A percentile compares a stretch with the other conserved stretches of the same genome.
Evolutionary conservation across 257 asterid species (phyloP).

Genomic region (Nicotiana obtusifolia): DNA sequence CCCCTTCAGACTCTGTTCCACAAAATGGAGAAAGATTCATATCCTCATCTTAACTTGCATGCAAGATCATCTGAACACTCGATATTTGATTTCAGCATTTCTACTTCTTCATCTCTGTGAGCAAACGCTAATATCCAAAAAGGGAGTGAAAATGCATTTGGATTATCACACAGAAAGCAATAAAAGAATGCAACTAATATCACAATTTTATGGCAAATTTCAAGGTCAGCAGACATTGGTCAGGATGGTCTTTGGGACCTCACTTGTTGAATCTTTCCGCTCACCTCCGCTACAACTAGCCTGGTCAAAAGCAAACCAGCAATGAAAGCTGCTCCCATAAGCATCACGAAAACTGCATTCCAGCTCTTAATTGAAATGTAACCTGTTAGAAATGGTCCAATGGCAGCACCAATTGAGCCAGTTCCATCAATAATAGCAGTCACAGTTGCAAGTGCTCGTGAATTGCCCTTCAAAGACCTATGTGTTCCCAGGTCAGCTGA

Average conservation of each 20-base stretch:
- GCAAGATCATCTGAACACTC: background rate
- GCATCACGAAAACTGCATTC: conserved; percentile 82
- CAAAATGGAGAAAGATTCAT: background rate
- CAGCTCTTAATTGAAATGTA: conserved; percentile 81
- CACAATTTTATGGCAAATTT: conserved; percentile 20
- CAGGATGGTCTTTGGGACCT: conserved; percentile 22
- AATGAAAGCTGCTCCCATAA: conserved; percentile 78
- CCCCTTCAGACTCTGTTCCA: background rate
- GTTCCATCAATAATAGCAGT: conserved; percentile 97
- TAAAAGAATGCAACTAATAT: background rate
- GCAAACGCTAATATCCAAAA: conserved; percentile 2
- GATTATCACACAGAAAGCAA: background rate
- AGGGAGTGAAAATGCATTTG: background rate
- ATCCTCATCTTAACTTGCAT: background rate
- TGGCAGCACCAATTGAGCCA: conserved; percentile 94
- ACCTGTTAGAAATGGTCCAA: conserved; percentile 90
- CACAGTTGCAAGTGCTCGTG: conserved; percentile 87
- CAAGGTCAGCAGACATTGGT: conserved; percentile 23
- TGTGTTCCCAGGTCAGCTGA: conserved; percentile 96
- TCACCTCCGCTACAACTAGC: conserved; percentile 81
- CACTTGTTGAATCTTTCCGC: conserved; percentile 49
- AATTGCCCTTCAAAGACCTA: conserved; percentile 68
- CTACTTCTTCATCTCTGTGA: conserved; percentile 1
- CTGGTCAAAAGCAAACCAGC: conserved; percentile 81
- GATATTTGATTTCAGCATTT: background rate